Percentiles rank a stretch among this genome's conserved stretches.
Conservation (phyloP, 441 rosid genomes). For the Arabidopsis hybrid region DNA sequence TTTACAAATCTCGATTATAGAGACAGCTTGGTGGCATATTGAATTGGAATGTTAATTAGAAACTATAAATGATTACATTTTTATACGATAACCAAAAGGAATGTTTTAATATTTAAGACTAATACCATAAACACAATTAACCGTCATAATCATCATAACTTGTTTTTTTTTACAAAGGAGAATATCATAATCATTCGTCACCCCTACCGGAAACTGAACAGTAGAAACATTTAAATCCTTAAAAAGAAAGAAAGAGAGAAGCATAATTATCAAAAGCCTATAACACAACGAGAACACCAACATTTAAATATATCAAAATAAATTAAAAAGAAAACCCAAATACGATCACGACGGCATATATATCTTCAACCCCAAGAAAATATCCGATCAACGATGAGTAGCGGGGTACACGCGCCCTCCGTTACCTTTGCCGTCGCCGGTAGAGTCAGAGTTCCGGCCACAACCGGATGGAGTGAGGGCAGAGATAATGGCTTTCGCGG, state of each 20-base stretch:
- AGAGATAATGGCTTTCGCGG: conserved; percentile 38
- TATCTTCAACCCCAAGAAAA: conserved; percentile 8
- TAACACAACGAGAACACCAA: not conserved
- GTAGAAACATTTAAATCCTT: not conserved
- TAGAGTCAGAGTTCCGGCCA: conserved; percentile 18
- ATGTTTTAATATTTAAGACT: not conserved
- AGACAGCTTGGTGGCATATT: not conserved
- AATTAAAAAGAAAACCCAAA: not conserved
- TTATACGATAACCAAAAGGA: not conserved
- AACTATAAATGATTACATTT: not conserved
- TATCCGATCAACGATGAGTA: conserved; percentile 6
- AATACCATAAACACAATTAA: not conserved
- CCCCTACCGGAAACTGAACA: not conserved
- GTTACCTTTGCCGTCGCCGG: conserved; percentile 5
- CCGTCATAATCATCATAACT: not conserved
- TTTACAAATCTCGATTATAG: not conserved
- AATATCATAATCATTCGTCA: not conserved
- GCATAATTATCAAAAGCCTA: not conserved
- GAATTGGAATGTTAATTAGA: not conserved
- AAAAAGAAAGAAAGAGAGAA: not conserved
- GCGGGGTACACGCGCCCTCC: conserved; percentile 26
- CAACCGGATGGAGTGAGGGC: conserved; percentile 24
- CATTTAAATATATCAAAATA: no score
- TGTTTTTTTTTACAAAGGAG: conserved; percentile 5
- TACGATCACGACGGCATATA: not conserved